phyloP scores from a whole-genome alignment of 177 flowering plant genomes.

The Vitis hybrid region DNA sequence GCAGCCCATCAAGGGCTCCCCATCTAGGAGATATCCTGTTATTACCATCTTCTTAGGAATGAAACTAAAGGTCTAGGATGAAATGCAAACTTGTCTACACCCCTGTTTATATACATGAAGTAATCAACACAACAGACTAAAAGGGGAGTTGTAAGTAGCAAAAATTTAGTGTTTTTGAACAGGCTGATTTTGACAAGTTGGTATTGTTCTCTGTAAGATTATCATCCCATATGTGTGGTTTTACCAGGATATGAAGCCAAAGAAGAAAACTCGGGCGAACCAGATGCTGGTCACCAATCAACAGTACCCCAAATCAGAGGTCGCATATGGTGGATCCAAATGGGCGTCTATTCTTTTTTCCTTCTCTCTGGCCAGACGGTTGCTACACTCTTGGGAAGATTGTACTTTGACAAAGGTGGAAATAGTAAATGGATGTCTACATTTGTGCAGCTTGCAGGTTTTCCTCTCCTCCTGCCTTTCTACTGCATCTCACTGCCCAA shows the following conservation, averaged over 20 bases:
- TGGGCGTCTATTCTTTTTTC: constrained; percentile 22
- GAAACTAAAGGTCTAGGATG: too few relatives aligned
- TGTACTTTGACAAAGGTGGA: constrained; percentile 49
- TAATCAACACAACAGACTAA: too few relatives aligned
- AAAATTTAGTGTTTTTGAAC: too few relatives aligned
- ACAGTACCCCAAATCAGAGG: neutral
- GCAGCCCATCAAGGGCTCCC: too few relatives aligned
- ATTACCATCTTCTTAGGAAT: too few relatives aligned
- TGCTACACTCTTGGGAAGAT: constrained; percentile 39
- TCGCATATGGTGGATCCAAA: constrained; percentile 28
- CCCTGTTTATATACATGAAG: too few relatives aligned
- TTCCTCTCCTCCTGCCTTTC: constrained; percentile 40
- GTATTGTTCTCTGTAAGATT: too few relatives aligned
- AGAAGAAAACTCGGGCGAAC: neutral
- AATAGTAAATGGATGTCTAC: constrained; percentile 49
- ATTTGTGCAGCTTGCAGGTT: constrained; percentile 29
- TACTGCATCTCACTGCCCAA: constrained; percentile 8
- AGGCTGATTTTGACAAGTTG: too few relatives aligned
- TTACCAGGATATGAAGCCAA: constrained; percentile 10
- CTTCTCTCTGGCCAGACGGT: constrained; percentile 34
- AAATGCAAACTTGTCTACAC: too few relatives aligned
- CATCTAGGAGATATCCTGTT: too few relatives aligned
- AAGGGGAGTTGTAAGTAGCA: too few relatives aligned
- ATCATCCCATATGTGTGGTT: neutral
- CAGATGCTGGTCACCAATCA: constrained; percentile 1